These are phyloP conservation scores for Scheffersomyces titani DNA, from an alignment of 1,139 yeast genomes.

Conservation along the genomic window DNA sequence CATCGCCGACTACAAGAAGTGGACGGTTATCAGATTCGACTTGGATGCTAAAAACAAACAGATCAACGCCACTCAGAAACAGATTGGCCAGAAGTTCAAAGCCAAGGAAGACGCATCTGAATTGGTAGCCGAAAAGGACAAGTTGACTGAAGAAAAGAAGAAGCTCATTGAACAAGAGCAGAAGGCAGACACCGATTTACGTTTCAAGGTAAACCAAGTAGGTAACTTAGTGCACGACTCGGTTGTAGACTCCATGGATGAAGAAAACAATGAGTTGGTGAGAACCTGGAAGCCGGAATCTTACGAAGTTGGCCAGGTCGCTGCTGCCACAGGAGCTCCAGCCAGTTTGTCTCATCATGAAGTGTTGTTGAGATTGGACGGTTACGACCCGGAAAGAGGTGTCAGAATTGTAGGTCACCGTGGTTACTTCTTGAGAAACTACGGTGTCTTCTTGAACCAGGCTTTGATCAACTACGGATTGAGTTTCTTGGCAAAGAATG, in stretches of 20 bases:
- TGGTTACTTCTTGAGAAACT: conserved; percentile 93
- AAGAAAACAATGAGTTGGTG: conserved; percentile 85
- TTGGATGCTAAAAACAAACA: conserved; percentile 88
- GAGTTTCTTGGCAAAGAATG: conserved; percentile 75
- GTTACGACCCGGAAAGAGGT: conserved; percentile 99
- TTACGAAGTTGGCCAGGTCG: conserved; percentile 57
- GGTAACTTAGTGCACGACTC: conserved; percentile 94
- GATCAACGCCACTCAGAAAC: conserved; percentile 86
- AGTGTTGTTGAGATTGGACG: conserved; percentile 89
- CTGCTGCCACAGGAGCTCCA: conserved; percentile 71
- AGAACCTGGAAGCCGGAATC: conserved; percentile 81
- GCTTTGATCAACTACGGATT: conserved; percentile 97
- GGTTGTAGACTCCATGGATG: conserved; percentile 85
- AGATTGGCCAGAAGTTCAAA: conserved; percentile 88
- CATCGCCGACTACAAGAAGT: conserved; percentile 82
- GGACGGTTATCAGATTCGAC: conserved; percentile 92
- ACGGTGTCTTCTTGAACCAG: conserved; percentile 96
- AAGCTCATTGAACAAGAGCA: conserved; percentile 66
- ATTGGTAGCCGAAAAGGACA: conserved; percentile 77
- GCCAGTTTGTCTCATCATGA: conserved; percentile 94
- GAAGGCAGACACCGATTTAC: conserved; percentile 73
- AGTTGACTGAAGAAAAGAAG: conserved; percentile 68
- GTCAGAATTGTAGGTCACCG: conserved; percentile 97
- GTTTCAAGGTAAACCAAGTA: conserved; percentile 78
- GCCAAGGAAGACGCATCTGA: conserved; percentile 93